Evolutionary conservation across 83 land plant species (phyloP), one percentile per base, ranked within the genome.

Genomic region (Picea engelmannii): DNA sequence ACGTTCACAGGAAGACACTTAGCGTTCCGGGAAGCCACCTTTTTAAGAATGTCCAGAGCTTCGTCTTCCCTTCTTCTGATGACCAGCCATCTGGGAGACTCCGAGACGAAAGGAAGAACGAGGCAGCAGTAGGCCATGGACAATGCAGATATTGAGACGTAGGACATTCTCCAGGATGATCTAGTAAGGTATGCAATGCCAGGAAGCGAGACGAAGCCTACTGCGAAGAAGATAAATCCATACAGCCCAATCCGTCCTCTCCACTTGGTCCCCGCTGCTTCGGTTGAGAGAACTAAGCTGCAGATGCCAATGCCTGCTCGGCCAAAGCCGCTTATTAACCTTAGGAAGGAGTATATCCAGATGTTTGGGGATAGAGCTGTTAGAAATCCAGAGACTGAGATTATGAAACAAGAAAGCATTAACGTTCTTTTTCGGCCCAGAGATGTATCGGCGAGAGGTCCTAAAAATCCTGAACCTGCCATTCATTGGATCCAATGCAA

Each of bases 21-120:
- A 6, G 49, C 7, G 6, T 85, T 77, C 40, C 62, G 8, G 3
- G 84, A 3, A 7, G 84, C 86, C 25, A 89, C 75, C 1, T 31
- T 31, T 31, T 31, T 31, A 31, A 31, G 31, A 0, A 31, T 31
- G 31, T 31, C 31, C 31, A 88, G 44, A 4, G 90, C 91, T 27
- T 86, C 87, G 12, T 79, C 81, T n/a, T 78, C 75, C 1, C 76
- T 60, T n/a, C 87, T 88, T 27, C 76, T 70, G 27, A 88, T 80
- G 27, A 83, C 70, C 27, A 91, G 88, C 89, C 91, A 89, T 31
- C 87, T 69, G 3, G 93, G 93, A 11, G 93, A 91, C 65, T 91
- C 92, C 2, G 6, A 67, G 6, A 83, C 84, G 8, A 85, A 64
- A 60, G 83, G n/a, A n/a, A 76, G 74, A 20, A 91, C 76, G n/a